Base-by-base conservation (phyloP, 495 filamentous ascomycete genomes). In the Clohesyomyces aquaticus region DNA sequence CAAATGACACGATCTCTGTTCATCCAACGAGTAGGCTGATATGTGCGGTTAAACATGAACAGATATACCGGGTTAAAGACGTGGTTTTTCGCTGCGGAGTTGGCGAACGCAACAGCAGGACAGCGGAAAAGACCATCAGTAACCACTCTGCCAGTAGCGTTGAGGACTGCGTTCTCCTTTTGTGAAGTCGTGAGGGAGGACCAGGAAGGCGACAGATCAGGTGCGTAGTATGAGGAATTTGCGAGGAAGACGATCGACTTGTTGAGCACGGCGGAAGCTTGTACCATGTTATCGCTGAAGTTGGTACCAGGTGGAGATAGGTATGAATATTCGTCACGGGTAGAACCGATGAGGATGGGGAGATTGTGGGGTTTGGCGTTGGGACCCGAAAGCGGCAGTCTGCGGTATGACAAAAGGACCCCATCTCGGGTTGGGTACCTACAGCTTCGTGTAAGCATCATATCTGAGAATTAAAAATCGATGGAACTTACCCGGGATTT, bases 231-330 rank as follows among this genome's bases (percentile, higher is more conserved):
- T n/a, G 38, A 65, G 59, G 61, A 68, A 61, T 43, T 45, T 12
- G 45, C 50, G 9, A 47, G 21, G 2, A 38, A 35, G 26, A 45
- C 11, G 14, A 62, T 26, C n/a, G 49, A 25, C n/a, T 50, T 48
- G 14, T 38, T 43, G 9, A 59, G 19, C 23, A 22, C 32, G 16
- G 55, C 43, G 35, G 68, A 48, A 46, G 11, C 16, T 2, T 1
- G 4, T 4, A n/a, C 46, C n/a, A 55, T 35, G 32, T 53, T 66
- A 56, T n/a, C 19, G 47, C 25, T 68, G 55, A 47, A 80, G 80
- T 59, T 48, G 8, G 65, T 66, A 41, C 60, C 61, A 32, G 50
- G 61, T 27, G 63, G 59, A 35, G 48, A 38, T 2, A 63, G 53
- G 23, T 65, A 63, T 14, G 58, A 51, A 1, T n/a, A 60, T 46